Percentiles rank a stretch among this genome's conserved stretches.
These are phyloP conservation scores for Psilocybe subaeruginosa DNA, from an alignment of 768 basidiomycete genomes.

Conservation along the genomic window DNA sequence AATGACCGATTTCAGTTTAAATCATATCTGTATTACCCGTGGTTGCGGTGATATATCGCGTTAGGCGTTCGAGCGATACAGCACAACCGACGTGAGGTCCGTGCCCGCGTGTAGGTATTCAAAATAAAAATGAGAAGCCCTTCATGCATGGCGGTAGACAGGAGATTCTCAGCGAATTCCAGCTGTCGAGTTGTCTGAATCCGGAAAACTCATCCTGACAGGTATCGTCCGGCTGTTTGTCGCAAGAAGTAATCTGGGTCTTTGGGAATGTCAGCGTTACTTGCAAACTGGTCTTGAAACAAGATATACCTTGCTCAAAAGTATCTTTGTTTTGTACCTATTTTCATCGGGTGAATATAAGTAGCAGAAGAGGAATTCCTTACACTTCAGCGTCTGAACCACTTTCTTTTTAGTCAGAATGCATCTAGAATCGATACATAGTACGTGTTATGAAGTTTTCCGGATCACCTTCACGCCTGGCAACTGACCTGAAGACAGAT, in stretches of 20 bases:
- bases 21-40: neutral
- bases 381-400: no score
- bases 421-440: no score
- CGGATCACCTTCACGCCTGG: constrained; percentile 76
- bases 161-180: neutral
- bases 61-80: neutral
- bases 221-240: constrained; percentile 25
- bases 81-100: constrained; percentile 1
- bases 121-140: neutral
- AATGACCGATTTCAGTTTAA: neutral
- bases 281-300: no score
- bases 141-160: neutral
- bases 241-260: constrained; percentile 68
- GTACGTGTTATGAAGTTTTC: constrained; percentile 50
- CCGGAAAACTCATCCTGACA: no score
- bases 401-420: no score
- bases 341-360: no score
- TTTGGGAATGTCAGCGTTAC: no score
- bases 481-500: constrained; percentile 82
- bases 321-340: no score
- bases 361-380: no score
- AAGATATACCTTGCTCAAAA: no score
- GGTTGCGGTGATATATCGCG: constrained; percentile 5
- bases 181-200: no score
- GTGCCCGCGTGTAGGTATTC: neutral